Conservation (phyloP, 148 eudicot species). For the Amaranthus hypochondriacus region DNA sequence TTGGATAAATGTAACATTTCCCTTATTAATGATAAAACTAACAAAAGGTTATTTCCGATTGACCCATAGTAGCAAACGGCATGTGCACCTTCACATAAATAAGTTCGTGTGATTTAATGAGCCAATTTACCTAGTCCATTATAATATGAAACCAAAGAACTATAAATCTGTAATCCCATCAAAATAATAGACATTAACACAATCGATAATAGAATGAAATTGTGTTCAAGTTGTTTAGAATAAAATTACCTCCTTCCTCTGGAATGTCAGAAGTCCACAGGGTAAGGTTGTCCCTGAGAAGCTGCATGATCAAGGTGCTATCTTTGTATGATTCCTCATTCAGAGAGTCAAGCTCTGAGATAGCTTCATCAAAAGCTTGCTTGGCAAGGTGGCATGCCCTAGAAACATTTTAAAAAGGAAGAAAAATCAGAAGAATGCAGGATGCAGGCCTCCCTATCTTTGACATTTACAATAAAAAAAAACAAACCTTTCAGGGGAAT, state of each 20-base stretch:
- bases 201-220: no score
- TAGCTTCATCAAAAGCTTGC: conserved; percentile 95
- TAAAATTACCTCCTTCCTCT: conserved; percentile 63
- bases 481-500: conserved; percentile 85
- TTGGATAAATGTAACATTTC: no score
- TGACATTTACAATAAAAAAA: background rate
- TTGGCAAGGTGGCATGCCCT: conserved; percentile 97
- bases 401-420: conserved; percentile 17
- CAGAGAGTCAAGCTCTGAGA: conserved; percentile 82
- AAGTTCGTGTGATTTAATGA: no score
- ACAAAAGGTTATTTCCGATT: no score
- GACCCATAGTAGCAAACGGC: no score
- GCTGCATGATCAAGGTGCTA: conserved; percentile 94
- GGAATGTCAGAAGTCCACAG: conserved; percentile 97
- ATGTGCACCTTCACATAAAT: no score
- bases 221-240: background rate
- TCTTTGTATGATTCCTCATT: conserved; percentile 96
- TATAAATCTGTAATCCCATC: background rate
- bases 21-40: no score
- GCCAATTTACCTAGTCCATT: no score
- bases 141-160: background rate
- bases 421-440: conserved; percentile 7
- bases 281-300: conserved; percentile 92
- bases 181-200: no score
- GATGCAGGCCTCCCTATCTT: background rate